These are phyloP conservation scores for Quercus robur DNA, from an alignment of 306 rosid species.

Conservation along the genomic window DNA sequence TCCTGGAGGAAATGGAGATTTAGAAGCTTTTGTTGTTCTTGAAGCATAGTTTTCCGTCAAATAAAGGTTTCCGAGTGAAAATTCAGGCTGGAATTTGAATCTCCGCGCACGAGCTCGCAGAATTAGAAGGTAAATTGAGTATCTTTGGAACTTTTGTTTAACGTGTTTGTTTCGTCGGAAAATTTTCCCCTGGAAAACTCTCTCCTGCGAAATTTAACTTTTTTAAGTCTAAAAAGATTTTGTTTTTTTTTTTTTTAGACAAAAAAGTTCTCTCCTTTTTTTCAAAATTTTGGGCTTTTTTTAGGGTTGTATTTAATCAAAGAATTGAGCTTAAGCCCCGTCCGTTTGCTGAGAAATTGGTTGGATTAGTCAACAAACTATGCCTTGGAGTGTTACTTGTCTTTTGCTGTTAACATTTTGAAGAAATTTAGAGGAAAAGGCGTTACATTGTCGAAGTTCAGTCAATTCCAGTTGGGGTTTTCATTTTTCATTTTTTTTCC, in stretches of 20 bases:
- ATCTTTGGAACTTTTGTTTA: not conserved
- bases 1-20: conserved; percentile 1
- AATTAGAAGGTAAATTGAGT: not conserved
- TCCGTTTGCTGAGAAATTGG: not conserved
- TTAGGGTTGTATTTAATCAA: not conserved
- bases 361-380: not conserved
- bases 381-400: not conserved
- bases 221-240: not conserved
- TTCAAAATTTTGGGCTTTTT: not conserved
- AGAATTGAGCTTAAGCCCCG: not conserved
- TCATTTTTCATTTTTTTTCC: no score
- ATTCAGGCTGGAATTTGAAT: not conserved
- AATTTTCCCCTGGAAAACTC: not conserved
- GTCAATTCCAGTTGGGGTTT: not conserved
- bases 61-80: no score
- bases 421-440: not conserved
- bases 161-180: not conserved
- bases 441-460: not conserved
- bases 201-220: not conserved
- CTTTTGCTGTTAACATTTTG: not conserved
- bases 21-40: not conserved
- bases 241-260: not conserved
- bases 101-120: not conserved
- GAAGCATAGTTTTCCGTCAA: not conserved
- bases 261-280: no score